Conservation (phyloP, 805 yeast genomes). For the Ogataea nitratoaversa region DNA sequence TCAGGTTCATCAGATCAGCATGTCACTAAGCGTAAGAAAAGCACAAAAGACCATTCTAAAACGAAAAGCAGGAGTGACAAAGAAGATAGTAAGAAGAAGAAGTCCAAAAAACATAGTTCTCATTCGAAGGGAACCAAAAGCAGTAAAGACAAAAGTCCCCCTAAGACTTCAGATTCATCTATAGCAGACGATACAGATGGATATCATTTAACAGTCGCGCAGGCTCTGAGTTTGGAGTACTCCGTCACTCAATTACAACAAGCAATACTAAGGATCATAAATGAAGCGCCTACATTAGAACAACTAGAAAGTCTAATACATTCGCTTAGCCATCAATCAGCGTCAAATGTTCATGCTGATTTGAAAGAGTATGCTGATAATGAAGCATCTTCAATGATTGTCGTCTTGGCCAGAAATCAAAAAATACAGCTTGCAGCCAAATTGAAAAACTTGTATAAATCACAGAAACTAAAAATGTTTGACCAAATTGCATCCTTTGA, state of each 20-base stretch:
- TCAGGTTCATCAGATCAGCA: not conserved
- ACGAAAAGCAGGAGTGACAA: slow-evolving; percentile 6
- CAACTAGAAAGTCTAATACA: slow-evolving; percentile 35
- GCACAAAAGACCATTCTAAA: not conserved
- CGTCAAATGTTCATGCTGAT: no score
- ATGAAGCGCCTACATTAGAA: slow-evolving; percentile 51
- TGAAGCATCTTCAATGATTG: slow-evolving; percentile 36
- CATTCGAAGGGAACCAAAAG: not conserved
- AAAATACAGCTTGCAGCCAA: slow-evolving; percentile 57
- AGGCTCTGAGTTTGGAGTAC: slow-evolving; percentile 41
- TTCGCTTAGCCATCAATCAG: slow-evolving; percentile 3
- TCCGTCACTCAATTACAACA: slow-evolving; percentile 50
- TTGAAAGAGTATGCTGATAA: no score
- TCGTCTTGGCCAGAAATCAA: slow-evolving; percentile 48
- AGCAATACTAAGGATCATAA: slow-evolving; percentile 44
- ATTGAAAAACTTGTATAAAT: slow-evolving; percentile 49
- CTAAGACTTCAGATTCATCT: not conserved
- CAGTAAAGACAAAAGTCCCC: not conserved
- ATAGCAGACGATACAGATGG: no score
- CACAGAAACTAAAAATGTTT: slow-evolving; percentile 47
- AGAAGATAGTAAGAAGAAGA: not conserved
- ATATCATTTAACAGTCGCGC: slow-evolving; percentile 15
- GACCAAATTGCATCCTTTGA: slow-evolving; percentile 48
- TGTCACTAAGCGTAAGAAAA: slow-evolving; percentile 1
- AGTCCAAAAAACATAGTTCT: not conserved